phyloP scores from a whole-genome alignment of 441 rosid genomes.

The Gossypium davidsonii region DNA sequence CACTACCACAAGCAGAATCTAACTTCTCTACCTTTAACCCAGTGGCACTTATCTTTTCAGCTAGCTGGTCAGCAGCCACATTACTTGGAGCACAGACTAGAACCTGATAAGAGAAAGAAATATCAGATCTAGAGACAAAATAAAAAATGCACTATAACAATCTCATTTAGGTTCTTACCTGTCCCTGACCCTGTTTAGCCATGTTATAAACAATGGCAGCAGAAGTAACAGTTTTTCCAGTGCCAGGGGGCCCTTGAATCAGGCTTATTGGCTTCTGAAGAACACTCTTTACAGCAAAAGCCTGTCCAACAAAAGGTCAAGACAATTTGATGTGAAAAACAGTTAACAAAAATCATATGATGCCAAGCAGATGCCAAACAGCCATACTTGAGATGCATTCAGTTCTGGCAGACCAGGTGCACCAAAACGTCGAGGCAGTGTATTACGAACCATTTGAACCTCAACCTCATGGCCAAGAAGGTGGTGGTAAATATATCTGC shows the following conservation, averaged over 20 bases:
- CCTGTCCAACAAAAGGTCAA: slow-evolving; percentile 32
- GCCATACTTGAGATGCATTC: slow-evolving; percentile 89
- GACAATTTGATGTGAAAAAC: neutral
- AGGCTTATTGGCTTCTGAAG: slow-evolving; percentile 96
- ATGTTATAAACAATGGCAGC: slow-evolving; percentile 99
- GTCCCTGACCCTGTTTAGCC: slow-evolving; percentile 99
- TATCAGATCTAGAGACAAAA: slow-evolving; percentile 9
- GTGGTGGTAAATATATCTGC: slow-evolving; percentile 94
- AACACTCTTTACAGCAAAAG: slow-evolving; percentile 95
- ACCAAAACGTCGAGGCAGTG: slow-evolving; percentile 91
- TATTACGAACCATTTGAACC: slow-evolving; percentile 82
- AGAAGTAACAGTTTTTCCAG: slow-evolving; percentile 99
- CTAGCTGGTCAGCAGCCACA: slow-evolving; percentile 98
- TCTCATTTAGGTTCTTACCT: slow-evolving; percentile 36
- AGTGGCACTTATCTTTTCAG: slow-evolving; percentile 98
- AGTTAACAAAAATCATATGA: neutral
- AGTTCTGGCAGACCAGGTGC: slow-evolving; percentile 98
- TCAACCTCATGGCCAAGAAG: slow-evolving; percentile 97
- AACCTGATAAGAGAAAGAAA: slow-evolving; percentile 44
- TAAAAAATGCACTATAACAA: slow-evolving; percentile 4
- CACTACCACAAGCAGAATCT: neutral
- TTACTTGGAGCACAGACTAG: slow-evolving; percentile 98
- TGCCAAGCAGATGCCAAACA: neutral
- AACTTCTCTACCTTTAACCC: slow-evolving; percentile 69
- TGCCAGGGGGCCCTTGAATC: slow-evolving; percentile 99